These are phyloP conservation scores for Sugiyamaella castrensis DNA, from an alignment of 1,139 yeast genomes.

Conservation along the genomic window DNA sequence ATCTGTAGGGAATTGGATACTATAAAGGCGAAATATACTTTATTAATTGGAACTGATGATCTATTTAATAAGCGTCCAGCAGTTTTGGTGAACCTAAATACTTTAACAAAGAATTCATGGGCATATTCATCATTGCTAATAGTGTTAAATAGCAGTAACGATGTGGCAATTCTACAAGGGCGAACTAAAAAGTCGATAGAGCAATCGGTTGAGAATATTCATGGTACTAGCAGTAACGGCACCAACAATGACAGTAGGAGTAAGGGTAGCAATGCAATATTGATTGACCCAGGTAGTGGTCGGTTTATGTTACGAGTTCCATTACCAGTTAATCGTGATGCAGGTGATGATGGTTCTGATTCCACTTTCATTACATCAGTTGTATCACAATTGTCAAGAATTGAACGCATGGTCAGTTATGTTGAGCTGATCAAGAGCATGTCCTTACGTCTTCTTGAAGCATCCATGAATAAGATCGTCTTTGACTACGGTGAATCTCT, in stretches of 20 bases:
- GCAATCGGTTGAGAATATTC: constrained; percentile 1
- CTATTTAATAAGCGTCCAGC: constrained; percentile 23
- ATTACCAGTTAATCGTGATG: background rate
- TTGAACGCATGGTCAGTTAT: constrained; percentile 34
- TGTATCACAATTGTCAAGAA: constrained; percentile 25
- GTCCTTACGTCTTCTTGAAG: constrained; percentile 27
- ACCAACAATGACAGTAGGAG: background rate
- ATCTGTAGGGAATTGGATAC: constrained; percentile 28
- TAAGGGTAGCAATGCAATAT: constrained; percentile 10
- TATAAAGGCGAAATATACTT: constrained; percentile 25
- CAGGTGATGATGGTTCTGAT: background rate
- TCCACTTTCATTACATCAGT: constrained; percentile 23
- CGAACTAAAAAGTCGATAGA: constrained; percentile 17
- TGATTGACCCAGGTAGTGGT: constrained; percentile 27
- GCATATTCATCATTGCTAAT: constrained; percentile 28
- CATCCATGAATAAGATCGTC: constrained; percentile 31
- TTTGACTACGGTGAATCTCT: constrained; percentile 29
- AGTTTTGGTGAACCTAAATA: constrained; percentile 24
- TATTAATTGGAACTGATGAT: constrained; percentile 21
- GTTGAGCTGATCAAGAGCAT: constrained; percentile 30
- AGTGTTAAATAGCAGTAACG: constrained; percentile 10
- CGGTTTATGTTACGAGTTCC: constrained; percentile 24
- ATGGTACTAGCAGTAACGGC: background rate
- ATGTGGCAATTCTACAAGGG: constrained; percentile 29
- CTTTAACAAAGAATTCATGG: constrained; percentile 26